Base-by-base conservation (phyloP, 1,284 basidiomycete species). In the Boletus smithii region DNA sequence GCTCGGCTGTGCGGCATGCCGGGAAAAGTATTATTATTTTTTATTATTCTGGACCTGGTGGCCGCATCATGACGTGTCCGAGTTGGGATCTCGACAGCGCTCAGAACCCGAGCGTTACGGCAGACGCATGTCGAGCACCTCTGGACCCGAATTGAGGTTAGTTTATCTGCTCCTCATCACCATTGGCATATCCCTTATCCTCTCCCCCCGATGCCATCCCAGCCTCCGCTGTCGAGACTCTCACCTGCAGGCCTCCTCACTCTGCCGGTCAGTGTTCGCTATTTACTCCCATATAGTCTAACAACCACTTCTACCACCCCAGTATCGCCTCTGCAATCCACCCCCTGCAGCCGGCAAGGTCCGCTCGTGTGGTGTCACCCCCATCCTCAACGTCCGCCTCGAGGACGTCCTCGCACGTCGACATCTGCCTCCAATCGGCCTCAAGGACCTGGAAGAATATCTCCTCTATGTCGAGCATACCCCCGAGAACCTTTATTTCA, bases 391-490 rank as follows among this genome's bases (percentile, higher is more conserved):
- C 48, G 75, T 88, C 53, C 72, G 73, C 23, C 73, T 88, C 35
- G 80, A 86, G 37, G 85, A 88, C 60, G 76, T 88, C 5, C 72
- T 88, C 45, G 74, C 82, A 42, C 74, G 83, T 51, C 81, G 80
- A 50, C 85, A 87, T 61, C 71, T 88, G 0, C 85, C 85, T 0
- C 85, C 85, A 4, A 75, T 88, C 8, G 83, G 80, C 70, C 72
- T 88, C 55, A 88, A 88, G 64, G 86, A 88, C 64, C 80, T 88
- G 49, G 85, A 88, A 68, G 86, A 89, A 65, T 88, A 86, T 76
- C 69, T 89, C 39, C 70, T 88, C 29, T 87, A 84, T 63, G 83
- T 85, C 41, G 86, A 88, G 57, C 73, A 75, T 44, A 73, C 72
- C 38, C 77, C 81, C 22, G 84, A 88, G 62, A 87, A 86, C 58